phyloP scores from a whole-genome alignment of 1,284 basidiomycete genomes.

The Rhodotorula sp. region DNA sequence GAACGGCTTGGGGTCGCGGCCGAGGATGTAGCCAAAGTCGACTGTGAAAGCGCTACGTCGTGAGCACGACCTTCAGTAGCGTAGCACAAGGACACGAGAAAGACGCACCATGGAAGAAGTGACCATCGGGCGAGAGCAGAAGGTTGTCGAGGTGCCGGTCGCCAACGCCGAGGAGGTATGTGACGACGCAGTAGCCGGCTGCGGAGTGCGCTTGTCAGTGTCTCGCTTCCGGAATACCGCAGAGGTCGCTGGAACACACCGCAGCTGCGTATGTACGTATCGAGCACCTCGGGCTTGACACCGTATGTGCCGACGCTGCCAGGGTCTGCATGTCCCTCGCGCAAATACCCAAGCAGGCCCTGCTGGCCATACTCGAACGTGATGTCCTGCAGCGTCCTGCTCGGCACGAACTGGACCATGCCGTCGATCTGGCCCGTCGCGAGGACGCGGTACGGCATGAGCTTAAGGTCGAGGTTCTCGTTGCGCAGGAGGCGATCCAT shows the following conservation, averaged over 20 bases:
- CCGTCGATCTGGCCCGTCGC: conserved; percentile 91
- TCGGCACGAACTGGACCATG: conserved; percentile 94
- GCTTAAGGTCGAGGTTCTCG: conserved; percentile 90
- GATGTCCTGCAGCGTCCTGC: conserved; percentile 90
- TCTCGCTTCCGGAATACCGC: not conserved
- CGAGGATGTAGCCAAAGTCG: conserved; percentile 98
- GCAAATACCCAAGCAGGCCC: conserved; percentile 76
- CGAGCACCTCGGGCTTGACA: conserved; percentile 86
- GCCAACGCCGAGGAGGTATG: conserved; percentile 93
- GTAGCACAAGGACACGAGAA: conserved; percentile 1
- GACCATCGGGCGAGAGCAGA: conserved; percentile 85
- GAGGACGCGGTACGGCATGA: conserved; percentile 90
- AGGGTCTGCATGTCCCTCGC: conserved; percentile 81
- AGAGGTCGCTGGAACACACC: conserved; percentile 62
- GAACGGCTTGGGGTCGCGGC: conserved; percentile 96
- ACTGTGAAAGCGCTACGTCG: conserved; percentile 57
- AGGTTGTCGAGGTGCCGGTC: conserved; percentile 97
- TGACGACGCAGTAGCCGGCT: conserved; percentile 99
- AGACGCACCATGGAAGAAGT: conserved; percentile 54
- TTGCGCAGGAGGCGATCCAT: conserved; percentile 94
- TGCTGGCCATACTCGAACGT: conserved; percentile 84
- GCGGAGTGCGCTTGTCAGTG: not conserved
- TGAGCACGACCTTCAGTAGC: not conserved
- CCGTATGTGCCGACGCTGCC: conserved; percentile 89
- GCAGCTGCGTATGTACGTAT: conserved; percentile 95